These are phyloP conservation scores for Russula sp. DNA, from an alignment of 768 basidiomycete species.

Conservation along the genomic window DNA sequence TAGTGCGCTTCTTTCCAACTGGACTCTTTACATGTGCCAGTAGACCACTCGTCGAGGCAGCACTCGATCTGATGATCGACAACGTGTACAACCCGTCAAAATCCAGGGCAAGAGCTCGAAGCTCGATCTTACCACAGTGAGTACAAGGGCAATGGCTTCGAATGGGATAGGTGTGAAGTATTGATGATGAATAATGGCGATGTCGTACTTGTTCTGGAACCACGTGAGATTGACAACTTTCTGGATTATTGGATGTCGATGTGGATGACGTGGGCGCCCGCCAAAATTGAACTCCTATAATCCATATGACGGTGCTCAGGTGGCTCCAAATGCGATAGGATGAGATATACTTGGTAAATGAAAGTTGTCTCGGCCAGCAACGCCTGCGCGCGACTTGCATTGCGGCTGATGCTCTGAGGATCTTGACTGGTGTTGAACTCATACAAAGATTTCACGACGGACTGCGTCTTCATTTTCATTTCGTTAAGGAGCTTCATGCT, in stretches of 20 bases:
- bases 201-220: conserved; percentile 9
- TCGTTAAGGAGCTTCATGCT: background rate
- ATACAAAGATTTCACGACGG: background rate
- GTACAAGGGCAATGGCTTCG: conserved; percentile 1
- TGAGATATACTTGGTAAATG: conserved; percentile 11
- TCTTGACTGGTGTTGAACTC: conserved; percentile 17
- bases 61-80: conserved; percentile 19
- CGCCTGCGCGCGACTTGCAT: background rate
- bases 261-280: background rate
- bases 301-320: background rate
- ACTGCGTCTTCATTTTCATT: background rate
- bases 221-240: conserved; percentile 16
- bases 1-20: conserved; percentile 2
- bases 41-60: conserved; percentile 18
- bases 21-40: background rate
- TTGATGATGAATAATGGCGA: conserved; percentile 3
- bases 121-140: conserved; percentile 14
- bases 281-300: background rate
- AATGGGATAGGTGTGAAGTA: conserved; percentile 11
- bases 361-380: conserved; percentile 8
- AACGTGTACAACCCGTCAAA: background rate
- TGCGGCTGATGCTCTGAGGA: conserved; percentile 3
- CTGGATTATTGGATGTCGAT: conserved; percentile 18
- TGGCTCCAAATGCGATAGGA: background rate
- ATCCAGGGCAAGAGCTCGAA: background rate